Conservation (phyloP, 2,329 filamentous ascomycete species). For the Beauveria sp. region DNA sequence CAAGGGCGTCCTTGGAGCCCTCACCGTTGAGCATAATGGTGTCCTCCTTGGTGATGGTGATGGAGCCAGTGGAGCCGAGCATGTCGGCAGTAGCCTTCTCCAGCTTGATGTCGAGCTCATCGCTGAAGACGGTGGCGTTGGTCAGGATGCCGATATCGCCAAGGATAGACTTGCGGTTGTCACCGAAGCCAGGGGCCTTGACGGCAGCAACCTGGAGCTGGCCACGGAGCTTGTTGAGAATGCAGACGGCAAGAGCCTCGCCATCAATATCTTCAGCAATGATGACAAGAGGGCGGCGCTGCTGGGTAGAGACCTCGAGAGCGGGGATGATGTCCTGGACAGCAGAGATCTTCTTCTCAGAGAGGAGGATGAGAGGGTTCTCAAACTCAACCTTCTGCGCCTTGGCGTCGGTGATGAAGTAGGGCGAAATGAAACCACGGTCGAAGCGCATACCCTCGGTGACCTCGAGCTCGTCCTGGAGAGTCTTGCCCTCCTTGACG, state of each 20-base stretch:
- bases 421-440: slow-evolving; percentile 95
- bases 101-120: slow-evolving; percentile 97
- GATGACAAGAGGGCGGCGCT: slow-evolving; percentile 92
- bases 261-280: slow-evolving; percentile 99
- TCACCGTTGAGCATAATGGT: slow-evolving; percentile 98
- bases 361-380: slow-evolving; percentile 96
- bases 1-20: slow-evolving; percentile 85
- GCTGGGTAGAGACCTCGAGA: slow-evolving; percentile 92
- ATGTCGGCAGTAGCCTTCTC: slow-evolving; percentile 95
- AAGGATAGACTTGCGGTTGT: slow-evolving; percentile 99
- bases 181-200: slow-evolving; percentile 98
- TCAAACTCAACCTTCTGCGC: slow-evolving; percentile 98
- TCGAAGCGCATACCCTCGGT: slow-evolving; percentile 99
- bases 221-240: slow-evolving; percentile 99
- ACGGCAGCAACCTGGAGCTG: slow-evolving; percentile 98
- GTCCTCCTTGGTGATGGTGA: slow-evolving; percentile 99
- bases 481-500: slow-evolving; percentile 99
- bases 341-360: slow-evolving; percentile 99
- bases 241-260: slow-evolving; percentile 96
- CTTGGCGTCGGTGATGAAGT: slow-evolving; percentile 99
- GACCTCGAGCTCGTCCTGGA: slow-evolving; percentile 94
- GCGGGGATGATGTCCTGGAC: slow-evolving; percentile 98
- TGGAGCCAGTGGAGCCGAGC: slow-evolving; percentile 94
- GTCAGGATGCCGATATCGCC: slow-evolving; percentile 93
- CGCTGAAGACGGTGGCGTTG: slow-evolving; percentile 94